Percentiles rank a stretch among this genome's conserved stretches.
Conservation (phyloP, 371 early-diverging fungal species). For the Rhizomucor miehei region DNA sequence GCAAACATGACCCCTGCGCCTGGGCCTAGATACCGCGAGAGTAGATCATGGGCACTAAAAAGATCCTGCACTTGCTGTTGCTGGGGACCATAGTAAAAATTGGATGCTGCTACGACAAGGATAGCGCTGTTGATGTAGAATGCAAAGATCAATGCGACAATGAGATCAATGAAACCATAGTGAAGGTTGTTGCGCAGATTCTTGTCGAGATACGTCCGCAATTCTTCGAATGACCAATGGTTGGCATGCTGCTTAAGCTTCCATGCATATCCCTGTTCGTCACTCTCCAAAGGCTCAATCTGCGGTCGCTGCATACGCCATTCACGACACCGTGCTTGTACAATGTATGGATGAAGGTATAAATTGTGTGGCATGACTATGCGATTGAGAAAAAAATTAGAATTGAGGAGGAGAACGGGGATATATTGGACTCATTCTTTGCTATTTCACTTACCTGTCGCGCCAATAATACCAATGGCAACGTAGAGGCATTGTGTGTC, state of each 20-base stretch:
- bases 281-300: slow-evolving; percentile 7
- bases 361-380: slow-evolving; percentile 72
- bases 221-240: slow-evolving; percentile 13
- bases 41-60: slow-evolving; percentile 61
- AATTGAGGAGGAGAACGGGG: not conserved
- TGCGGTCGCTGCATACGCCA: slow-evolving; percentile 33
- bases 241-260: not conserved
- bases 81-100: slow-evolving; percentile 59
- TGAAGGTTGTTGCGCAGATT: slow-evolving; percentile 25
- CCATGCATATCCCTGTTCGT: slow-evolving; percentile 6
- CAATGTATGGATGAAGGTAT: slow-evolving; percentile 75
- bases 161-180: slow-evolving; percentile 56
- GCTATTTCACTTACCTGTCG: slow-evolving; percentile 51
- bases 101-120: slow-evolving; percentile 76
- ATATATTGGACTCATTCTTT: slow-evolving; percentile 2
- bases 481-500: slow-evolving; percentile 63
- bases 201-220: slow-evolving; percentile 14
- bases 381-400: slow-evolving; percentile 12
- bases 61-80: slow-evolving; percentile 46
- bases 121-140: slow-evolving; percentile 79
- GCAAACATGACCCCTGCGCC: slow-evolving; percentile 76
- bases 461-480: slow-evolving; percentile 83
- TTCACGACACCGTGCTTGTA: slow-evolving; percentile 48
- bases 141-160: slow-evolving; percentile 71
- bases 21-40: slow-evolving; percentile 59